Percentiles rank a stretch among this genome's conserved stretches.
These are phyloP conservation scores for Brassica balearica DNA, from an alignment of 441 rosid genomes.

Conservation along the genomic window DNA sequence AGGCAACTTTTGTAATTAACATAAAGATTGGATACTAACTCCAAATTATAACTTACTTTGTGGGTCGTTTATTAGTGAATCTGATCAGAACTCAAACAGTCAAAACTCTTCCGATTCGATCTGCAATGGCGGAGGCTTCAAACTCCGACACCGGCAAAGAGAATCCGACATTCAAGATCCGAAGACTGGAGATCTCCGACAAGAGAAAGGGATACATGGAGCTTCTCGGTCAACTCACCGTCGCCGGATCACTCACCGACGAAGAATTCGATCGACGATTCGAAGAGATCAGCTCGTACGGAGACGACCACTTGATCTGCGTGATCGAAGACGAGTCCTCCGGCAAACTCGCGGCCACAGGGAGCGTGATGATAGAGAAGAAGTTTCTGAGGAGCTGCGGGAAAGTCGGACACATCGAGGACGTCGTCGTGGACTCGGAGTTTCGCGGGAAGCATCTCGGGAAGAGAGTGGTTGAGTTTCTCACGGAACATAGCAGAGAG, in stretches of 20 bases:
- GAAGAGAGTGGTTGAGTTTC: conserved; percentile 66
- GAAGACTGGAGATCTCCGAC: conserved; percentile 74
- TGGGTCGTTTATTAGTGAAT: background rate
- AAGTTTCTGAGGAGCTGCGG: conserved; percentile 87
- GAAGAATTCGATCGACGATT: conserved; percentile 70
- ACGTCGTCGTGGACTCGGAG: conserved; percentile 73
- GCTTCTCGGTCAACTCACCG: conserved; percentile 67
- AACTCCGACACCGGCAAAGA: conserved; percentile 27
- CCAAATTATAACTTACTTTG: background rate
- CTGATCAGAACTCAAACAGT: background rate
- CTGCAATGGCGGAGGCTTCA: conserved; percentile 35
- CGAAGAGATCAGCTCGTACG: conserved; percentile 61
- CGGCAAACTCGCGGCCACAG: conserved; percentile 71
- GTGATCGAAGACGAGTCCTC: conserved; percentile 71
- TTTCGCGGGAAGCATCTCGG: conserved; percentile 77
- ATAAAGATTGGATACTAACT: no score
- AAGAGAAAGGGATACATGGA: conserved; percentile 82
- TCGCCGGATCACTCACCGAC: conserved; percentile 69
- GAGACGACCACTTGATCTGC: conserved; percentile 83
- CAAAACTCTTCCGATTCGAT: conserved; percentile 19
- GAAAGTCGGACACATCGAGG: conserved; percentile 89
- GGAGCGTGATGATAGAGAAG: conserved; percentile 82
- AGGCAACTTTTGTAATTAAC: background rate
- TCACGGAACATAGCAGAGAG: conserved; percentile 60
- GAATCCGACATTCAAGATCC: conserved; percentile 47